A percentile compares a stretch with the other conserved stretches of the same genome.
These are phyloP conservation scores for Venturia carpophila DNA, from an alignment of 2,329 filamentous ascomycete genomes.

Conservation along the genomic window DNA sequence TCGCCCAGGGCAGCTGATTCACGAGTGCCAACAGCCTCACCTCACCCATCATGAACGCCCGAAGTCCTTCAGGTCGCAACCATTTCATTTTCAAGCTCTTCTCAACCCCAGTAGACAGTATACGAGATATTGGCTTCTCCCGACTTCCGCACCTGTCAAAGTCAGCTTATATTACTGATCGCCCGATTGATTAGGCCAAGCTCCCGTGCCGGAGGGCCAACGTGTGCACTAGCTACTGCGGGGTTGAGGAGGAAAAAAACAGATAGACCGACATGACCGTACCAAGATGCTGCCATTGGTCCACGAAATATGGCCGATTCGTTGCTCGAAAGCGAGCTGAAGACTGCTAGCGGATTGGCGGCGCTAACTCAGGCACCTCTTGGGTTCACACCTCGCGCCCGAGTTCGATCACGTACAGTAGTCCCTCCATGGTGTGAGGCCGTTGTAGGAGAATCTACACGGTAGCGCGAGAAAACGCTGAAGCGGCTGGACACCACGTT, in stretches of 20 bases:
- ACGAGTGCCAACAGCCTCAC: not conserved
- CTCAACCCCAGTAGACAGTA: not conserved
- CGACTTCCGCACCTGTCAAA: conserved; percentile 5
- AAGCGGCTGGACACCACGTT: not conserved
- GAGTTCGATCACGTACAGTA: not conserved
- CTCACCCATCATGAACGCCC: not conserved
- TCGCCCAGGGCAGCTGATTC: not conserved
- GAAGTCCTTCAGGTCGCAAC: not conserved
- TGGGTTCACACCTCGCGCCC: not conserved
- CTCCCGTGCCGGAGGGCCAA: not conserved
- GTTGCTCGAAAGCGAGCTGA: not conserved
- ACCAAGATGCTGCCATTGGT: not conserved
- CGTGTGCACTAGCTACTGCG: not conserved
- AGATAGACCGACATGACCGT: not conserved
- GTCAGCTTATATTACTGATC: not conserved
- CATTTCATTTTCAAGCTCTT: not conserved
- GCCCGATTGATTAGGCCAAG: not conserved
- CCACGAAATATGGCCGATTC: not conserved
- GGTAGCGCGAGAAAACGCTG: not conserved
- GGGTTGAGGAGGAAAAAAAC: not conserved
- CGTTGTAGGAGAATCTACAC: not conserved
- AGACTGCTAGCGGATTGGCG: not conserved
- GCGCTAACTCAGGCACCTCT: conserved; percentile 2
- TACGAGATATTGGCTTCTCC: not conserved
- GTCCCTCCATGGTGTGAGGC: not conserved